Percentiles rank a stretch among this genome's conserved stretches.
Evolutionary conservation across 805 yeast genomes (phyloP).

Genomic region (Sugiyamaella valdiviana): DNA sequence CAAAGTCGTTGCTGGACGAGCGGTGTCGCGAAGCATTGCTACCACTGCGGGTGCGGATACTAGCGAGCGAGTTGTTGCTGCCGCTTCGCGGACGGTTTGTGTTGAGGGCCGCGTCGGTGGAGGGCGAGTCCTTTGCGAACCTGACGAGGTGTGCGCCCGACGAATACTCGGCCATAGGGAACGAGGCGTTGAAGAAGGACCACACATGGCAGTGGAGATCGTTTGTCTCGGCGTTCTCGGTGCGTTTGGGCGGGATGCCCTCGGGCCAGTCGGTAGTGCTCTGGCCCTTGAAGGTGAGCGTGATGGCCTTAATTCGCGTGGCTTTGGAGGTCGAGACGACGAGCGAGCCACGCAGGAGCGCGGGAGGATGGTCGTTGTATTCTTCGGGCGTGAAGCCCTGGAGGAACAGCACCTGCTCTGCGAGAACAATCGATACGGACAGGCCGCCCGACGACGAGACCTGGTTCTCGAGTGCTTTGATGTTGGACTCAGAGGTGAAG

Average conservation of each 20-base stretch:
- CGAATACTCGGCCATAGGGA: conserved; percentile 33
- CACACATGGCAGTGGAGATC: conserved; percentile 75
- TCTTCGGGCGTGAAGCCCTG: conserved; percentile 75
- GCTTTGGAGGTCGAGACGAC: conserved; percentile 65
- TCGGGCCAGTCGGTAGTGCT: conserved; percentile 92
- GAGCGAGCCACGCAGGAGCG: conserved; percentile 72
- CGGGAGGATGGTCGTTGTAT: conserved; percentile 25
- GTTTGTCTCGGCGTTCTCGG: conserved; percentile 56
- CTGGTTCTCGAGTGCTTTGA: conserved; percentile 37
- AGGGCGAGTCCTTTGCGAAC: conserved; percentile 3
- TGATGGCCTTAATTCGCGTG: conserved; percentile 58
- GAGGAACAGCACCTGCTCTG: conserved; percentile 73
- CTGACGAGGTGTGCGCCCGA: conserved; percentile 42
- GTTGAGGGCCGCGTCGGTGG: conserved; percentile 1
- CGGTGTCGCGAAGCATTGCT: conserved; percentile 1
- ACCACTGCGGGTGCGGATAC: not conserved
- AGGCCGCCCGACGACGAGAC: conserved; percentile 55
- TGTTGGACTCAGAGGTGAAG: conserved; percentile 13
- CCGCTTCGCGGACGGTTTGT: conserved; percentile 1
- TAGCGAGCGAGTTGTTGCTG: not conserved
- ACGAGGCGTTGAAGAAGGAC: conserved; percentile 65
- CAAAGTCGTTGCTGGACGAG: not conserved
- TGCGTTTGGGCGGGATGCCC: conserved; percentile 88
- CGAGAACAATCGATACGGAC: conserved; percentile 65
- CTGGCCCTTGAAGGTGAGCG: conserved; percentile 57